phyloP scores from a whole-genome alignment of 352 stramenopile species.

The Phytopythium cucurbitacearum region DNA sequence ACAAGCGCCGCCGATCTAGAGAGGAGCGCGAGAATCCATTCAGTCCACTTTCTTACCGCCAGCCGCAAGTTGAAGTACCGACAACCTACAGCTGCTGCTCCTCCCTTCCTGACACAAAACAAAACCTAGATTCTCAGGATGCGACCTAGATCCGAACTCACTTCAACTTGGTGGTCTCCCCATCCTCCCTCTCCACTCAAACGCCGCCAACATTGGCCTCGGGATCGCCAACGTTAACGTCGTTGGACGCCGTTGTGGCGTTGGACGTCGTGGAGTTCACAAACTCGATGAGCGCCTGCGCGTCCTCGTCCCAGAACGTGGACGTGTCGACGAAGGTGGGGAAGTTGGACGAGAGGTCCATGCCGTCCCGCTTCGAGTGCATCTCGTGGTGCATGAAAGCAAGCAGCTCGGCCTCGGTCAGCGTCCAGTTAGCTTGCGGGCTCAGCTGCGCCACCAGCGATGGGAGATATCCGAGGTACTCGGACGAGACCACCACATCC shows the following conservation, averaged over 20 bases:
- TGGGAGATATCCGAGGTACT: slow-evolving; percentile 33
- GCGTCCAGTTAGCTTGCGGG: slow-evolving; percentile 13
- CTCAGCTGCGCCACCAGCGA: slow-evolving; percentile 32
- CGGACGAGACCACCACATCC: slow-evolving; percentile 16
- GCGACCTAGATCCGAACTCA: no score
- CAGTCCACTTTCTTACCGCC: no score
- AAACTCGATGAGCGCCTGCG: slow-evolving; percentile 21
- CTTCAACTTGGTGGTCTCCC: no score
- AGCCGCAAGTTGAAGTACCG: no score
- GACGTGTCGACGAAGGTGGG: slow-evolving; percentile 49
- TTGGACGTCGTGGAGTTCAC: slow-evolving; percentile 3
- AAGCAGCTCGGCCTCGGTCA: slow-evolving; percentile 35
- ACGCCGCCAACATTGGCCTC: neutral
- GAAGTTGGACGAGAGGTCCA: slow-evolving; percentile 42
- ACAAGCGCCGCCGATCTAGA: no score
- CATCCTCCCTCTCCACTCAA: no score
- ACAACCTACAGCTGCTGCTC: no score
- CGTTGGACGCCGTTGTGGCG: neutral
- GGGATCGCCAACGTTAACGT: no score
- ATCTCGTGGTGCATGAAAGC: slow-evolving; percentile 48
- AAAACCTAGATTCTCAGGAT: no score
- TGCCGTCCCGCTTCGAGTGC: slow-evolving; percentile 53
- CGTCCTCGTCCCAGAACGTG: slow-evolving; percentile 38
- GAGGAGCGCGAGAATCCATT: no score
- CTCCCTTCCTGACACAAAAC: no score